A percentile compares a stretch with the other conserved stretches of the same genome.
Conservation (phyloP, 805 yeast species). For the Lipomyces spencermartinsiae region DNA sequence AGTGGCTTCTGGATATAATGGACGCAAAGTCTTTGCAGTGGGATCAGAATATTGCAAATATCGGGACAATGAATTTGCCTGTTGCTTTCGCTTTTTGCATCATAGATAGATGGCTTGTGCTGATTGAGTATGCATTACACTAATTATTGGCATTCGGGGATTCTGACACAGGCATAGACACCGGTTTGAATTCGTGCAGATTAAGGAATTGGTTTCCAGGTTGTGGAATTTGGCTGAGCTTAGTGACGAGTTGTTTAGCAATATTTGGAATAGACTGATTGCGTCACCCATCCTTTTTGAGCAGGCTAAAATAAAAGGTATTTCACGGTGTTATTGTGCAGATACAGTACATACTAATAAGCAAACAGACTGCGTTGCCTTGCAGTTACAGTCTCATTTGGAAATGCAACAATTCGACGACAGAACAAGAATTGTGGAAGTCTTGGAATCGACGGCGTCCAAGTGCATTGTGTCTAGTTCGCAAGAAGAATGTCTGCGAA, state of each 20-base stretch:
- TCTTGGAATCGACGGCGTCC: not conserved
- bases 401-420: conserved; percentile 2
- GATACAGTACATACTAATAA: not conserved
- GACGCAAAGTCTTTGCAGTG: conserved; percentile 5
- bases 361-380: conserved; percentile 1
- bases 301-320: conserved; percentile 24
- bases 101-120: conserved; percentile 27
- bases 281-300: conserved; percentile 13
- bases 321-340: not conserved
- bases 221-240: conserved; percentile 10
- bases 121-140: conserved; percentile 13
- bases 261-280: conserved; percentile 12
- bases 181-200: conserved; percentile 14
- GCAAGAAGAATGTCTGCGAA: not conserved
- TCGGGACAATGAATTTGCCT: conserved; percentile 11
- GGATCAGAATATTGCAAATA: conserved; percentile 6
- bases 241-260: not conserved
- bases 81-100: conserved; percentile 12
- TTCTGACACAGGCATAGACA: conserved; percentile 11
- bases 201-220: conserved; percentile 4
- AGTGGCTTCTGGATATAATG: not conserved
- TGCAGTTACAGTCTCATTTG: conserved; percentile 8
- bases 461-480: not conserved
- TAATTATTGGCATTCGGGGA: not conserved
- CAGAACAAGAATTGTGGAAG: conserved; percentile 1